Evolutionary conservation across 495 filamentous ascomycete genomes (phyloP), one percentile per base, ranked within the genome.

Genomic region (Penicillium bialowiezense): DNA sequence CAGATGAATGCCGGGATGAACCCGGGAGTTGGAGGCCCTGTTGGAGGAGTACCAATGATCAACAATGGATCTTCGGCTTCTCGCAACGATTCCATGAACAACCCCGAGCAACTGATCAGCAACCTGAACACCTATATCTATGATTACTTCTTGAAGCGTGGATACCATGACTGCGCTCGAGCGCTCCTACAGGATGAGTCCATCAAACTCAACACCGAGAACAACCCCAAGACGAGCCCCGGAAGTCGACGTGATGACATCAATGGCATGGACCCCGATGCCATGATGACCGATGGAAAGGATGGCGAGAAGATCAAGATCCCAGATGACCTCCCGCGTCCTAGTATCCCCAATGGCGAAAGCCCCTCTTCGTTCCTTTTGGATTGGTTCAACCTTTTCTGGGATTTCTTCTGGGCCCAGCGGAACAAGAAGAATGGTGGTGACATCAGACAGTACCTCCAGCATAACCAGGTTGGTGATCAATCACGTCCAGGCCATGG

Each of bases 61-160:
- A 85, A 82, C 62, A 88, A 85, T 60, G 81, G 81, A 59, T 76
- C 73, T 57, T 72, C 64, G 62, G 71, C 69, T 59, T 72, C 65
- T 67, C 74, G 69, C 59, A 72, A 63, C 49, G 76, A 74, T 47
- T 60, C 51, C 52, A 67, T 67, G 65, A 77, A 65, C 60, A 74
- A 60, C 32, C 71, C 71, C 55, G 75, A 80, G 32, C 52, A 51
- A n/a, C 73, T 73, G 59, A 82, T 97, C 41, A 89, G 91, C 71
- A 95, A 89, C 9, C 83, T 97, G 23, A 95, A 97, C 71, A 96
- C 90, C 2, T 96, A 92, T 64, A 98, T 98, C 50, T 97, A 97
- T 75, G 91, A 96, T 58, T 97, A 97, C 65, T 91, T 98, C 48
- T 69, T 96, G 32, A 87, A 86, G 60, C 86, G 89, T 65, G 78